Evolutionary conservation across 495 filamentous ascomycete genomes (phyloP).

Genomic region (Aspergillus ostianus): DNA sequence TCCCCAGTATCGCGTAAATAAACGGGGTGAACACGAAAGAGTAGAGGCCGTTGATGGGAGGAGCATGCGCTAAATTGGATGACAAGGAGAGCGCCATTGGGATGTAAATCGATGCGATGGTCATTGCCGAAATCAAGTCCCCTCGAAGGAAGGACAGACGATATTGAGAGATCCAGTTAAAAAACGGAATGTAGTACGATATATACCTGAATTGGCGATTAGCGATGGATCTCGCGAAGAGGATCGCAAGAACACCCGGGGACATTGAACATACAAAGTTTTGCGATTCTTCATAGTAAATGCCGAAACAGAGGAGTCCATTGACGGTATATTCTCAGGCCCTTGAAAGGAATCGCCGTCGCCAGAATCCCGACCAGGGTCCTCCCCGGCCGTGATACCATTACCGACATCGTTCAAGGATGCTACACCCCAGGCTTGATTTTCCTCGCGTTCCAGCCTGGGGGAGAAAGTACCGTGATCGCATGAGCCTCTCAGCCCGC

Average conservation of each 20-base stretch:
- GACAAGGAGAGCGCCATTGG: constrained; percentile 94
- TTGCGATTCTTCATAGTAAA: constrained; percentile 32
- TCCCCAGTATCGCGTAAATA: constrained; percentile 86
- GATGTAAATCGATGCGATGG: constrained; percentile 95
- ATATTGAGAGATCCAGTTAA: constrained; percentile 88
- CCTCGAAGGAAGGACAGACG: constrained; percentile 75
- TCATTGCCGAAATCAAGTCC: constrained; percentile 81
- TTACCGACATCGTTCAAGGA: constrained; percentile 14
- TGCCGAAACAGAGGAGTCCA: constrained; percentile 30
- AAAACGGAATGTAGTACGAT: constrained; percentile 87
- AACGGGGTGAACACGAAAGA: constrained; percentile 90
- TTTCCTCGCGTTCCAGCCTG: constrained; percentile 48
- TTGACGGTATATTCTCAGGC: constrained; percentile 34
- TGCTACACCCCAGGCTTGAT: constrained; percentile 38
- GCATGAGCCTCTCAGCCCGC: constrained; percentile 50
- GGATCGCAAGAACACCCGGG: background rate
- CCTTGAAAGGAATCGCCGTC: constrained; percentile 22
- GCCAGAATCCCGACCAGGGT: constrained; percentile 15
- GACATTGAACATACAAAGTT: constrained; percentile 31
- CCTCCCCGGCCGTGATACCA: constrained; percentile 7
- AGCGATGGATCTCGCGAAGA: background rate
- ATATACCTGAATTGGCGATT: constrained; percentile 61
- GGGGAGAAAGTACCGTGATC: constrained; percentile 82
- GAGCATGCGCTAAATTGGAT: constrained; percentile 90
- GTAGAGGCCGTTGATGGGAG: constrained; percentile 93